Conservation (phyloP, 2,329 filamentous ascomycete genomes). For the Botryosphaeria agaves region DNA sequence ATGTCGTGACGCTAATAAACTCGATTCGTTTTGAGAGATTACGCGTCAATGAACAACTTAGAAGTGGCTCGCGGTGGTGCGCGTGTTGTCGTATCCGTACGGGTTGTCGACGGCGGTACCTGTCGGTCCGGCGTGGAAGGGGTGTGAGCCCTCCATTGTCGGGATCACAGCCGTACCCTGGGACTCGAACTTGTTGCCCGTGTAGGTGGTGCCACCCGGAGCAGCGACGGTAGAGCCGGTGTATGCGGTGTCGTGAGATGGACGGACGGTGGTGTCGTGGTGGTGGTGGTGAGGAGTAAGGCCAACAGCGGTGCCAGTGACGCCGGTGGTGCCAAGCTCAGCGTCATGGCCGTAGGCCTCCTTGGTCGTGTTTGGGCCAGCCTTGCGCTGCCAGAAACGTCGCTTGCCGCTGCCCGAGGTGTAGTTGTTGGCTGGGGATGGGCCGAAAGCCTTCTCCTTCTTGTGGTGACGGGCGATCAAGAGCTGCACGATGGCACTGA, state of each 20-base stretch:
- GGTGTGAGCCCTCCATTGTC: no score
- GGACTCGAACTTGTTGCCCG: no score
- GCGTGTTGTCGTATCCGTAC: no score
- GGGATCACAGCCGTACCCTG: no score
- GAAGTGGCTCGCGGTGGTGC: no score
- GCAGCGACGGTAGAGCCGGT: slow-evolving; percentile 29
- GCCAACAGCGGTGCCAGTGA: slow-evolving; percentile 11
- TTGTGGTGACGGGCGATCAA: slow-evolving; percentile 52
- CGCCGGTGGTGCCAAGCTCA: slow-evolving; percentile 22
- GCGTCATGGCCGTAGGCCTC: slow-evolving; percentile 18
- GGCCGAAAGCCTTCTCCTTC: slow-evolving; percentile 56
- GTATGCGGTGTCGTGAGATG: slow-evolving; percentile 31
- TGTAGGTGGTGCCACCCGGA: no score
- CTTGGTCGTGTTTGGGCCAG: slow-evolving; percentile 13
- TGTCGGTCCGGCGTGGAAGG: no score
- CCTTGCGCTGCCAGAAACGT: slow-evolving; percentile 24
- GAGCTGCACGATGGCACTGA: slow-evolving; percentile 53
- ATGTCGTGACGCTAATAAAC: no score
- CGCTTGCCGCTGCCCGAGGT: slow-evolving; percentile 39
- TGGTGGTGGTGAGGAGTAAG: slow-evolving; percentile 11
- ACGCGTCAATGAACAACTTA: no score
- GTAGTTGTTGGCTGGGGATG: slow-evolving; percentile 49
- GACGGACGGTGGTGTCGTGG: slow-evolving; percentile 19
- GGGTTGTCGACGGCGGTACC: no score
- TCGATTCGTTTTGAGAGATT: no score